Base-by-base conservation (phyloP, 805 yeast genomes). In the Nematodospora valgi region DNA sequence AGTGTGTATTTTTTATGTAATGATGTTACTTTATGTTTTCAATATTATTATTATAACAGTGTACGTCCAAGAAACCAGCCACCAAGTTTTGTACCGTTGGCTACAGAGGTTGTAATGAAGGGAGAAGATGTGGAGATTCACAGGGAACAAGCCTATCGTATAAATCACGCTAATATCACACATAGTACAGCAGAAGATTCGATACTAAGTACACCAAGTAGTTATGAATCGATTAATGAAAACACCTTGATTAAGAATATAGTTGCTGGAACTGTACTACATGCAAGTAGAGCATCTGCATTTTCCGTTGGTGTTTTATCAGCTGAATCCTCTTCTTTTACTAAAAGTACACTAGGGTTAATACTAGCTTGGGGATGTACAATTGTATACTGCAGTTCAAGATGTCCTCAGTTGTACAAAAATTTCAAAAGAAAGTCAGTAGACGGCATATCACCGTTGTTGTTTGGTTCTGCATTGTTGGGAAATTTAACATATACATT, bases 351-450 rank as follows among this genome's bases (percentile, higher is more conserved):
- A 4, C 13, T 48, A 5, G 62, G 59, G 2, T 21, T 51, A 19
- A 25, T 48, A 6, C 43, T 84, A 27, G 88, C 97, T 0, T 89
- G 96, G 94, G 47, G 71, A 2, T 86, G 95, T 43, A 85, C 95
- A 0, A 47, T 59, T 4, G 77, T 86, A 35, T 89, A 91, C 52
- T 72, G 87, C 29, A 64, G 78, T 8, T 84, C 96, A 3, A 70
- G 98, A 42, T 56, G 87, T 30, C 98, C 98, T 1, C 98, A 89
- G 53, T 64, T 89, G 33, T 62, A 72, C 52, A 87, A 84, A 55
- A 89, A 89, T 59, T 81, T 76, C 54, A 48, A 64, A 34, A 68
- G 96, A 25, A 84, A 85, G 53, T 85, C 96, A 1, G 93, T 94
- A 0, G 81, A 82, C 22, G 97, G 96, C 2, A 68, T 88, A 2